phyloP scores from a whole-genome alignment of 192 early-diverging fungal species.

The Oehlia diaphana region DNA sequence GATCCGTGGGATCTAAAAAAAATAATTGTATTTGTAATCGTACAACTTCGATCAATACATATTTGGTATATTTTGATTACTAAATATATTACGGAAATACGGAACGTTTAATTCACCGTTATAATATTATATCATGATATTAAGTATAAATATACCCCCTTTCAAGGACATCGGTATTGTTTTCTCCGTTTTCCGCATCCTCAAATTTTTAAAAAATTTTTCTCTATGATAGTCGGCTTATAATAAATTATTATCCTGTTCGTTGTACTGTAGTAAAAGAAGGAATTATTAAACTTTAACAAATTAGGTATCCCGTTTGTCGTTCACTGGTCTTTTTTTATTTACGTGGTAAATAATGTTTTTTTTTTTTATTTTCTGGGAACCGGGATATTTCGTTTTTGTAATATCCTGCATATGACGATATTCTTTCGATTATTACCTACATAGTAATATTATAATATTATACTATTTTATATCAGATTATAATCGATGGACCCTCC shows the following conservation, averaged over 20 bases:
- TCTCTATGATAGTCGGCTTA: background rate
- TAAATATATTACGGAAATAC: background rate
- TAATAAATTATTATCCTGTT: background rate
- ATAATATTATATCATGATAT: background rate
- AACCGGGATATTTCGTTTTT: no score
- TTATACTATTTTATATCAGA: background rate
- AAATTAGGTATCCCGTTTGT: background rate
- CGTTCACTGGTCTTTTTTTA: background rate
- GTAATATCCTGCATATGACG: no score
- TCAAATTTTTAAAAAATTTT: background rate
- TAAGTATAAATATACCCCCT: background rate
- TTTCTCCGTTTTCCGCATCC: background rate
- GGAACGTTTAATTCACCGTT: background rate
- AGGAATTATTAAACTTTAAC: background rate
- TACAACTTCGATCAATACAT: background rate
- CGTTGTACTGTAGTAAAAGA: background rate
- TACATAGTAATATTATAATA: no score
- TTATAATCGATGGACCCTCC: background rate
- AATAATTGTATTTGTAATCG: background rate
- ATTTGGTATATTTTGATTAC: background rate
- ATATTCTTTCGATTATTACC: no score
- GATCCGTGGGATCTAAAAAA: background rate
- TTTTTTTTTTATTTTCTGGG: background rate
- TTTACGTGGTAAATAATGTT: background rate
- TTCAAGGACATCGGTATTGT: background rate